Base-by-base conservation (phyloP, 2,329 filamentous ascomycete species). In the Verticillium dahliae region DNA sequence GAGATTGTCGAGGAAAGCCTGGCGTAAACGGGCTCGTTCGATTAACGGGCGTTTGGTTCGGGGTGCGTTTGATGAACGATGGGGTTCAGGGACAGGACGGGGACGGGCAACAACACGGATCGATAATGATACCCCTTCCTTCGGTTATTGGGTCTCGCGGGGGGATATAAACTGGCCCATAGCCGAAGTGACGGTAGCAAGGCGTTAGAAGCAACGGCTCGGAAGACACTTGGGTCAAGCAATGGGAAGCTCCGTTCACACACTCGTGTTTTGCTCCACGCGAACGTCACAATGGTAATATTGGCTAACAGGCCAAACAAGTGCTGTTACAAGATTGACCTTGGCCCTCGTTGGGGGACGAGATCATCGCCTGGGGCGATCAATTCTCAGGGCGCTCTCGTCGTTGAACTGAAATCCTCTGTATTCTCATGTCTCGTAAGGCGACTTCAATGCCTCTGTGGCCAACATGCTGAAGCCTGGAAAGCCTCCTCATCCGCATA, bases 1-100 rank as follows among this genome's bases (percentile, higher is more conserved):
- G 64, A 66, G 62, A 58, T 65, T n/a, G 64, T 66, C 22, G 58
- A 59, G 58, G 58, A 59, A 45, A 59, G 39, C 11, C 41, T 56
- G 27, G 54, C 45, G 45, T 50, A 18, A 50, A 18, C 45, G 22
- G 11, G 22, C 27, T 10, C 7, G 18, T 3, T 6, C 4, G n/a
- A n/a, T 10, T 6, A 22, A 18, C 7, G 22, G n/a, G 9, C 39
- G 39, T 45, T n/a, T 15, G 13, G 39, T 45, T 50, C 39, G 22
- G 45, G 18, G 45, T 18, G 22, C 22, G 18, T 18, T 41, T 41
- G 39, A 41, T 50, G 27, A 27, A 27, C 22, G 18, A 50, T 13
- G 35, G 35, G n/a, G 45, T 10, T 22, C 10, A 22, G 18, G 41
- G 18, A 50, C 41, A 27, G 45, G 45, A 50, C 7, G n/a, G 39